phyloP scores from a whole-genome alignment of 331 rosid genomes.

The Cucumis variabilis region DNA sequence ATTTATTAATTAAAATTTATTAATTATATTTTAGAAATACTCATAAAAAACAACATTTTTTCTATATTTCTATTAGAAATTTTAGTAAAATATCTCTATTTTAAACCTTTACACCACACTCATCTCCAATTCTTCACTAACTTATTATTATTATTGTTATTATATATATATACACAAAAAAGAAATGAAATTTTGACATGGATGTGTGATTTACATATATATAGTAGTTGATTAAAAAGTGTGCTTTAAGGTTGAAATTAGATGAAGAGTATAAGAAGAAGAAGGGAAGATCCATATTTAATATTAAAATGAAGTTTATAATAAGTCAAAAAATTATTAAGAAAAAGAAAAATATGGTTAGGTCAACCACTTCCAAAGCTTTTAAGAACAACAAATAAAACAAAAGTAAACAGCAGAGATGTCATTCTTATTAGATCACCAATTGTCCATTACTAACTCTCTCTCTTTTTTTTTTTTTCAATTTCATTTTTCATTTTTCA shows the following conservation, averaged over 20 bases:
- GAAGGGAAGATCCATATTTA: neutral
- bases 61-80: too few species aligned
- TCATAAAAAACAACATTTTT: too few species aligned
- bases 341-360: neutral
- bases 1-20: too few species aligned
- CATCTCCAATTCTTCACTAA: too few species aligned
- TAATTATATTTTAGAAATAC: too few species aligned
- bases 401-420: neutral
- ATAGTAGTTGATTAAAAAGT: neutral
- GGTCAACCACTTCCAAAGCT: conserved; percentile 9
- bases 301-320: neutral
- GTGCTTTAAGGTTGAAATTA: neutral
- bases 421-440: neutral
- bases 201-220: neutral
- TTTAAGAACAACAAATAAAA: conserved; percentile 6
- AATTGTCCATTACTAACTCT: neutral
- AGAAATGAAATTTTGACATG: neutral
- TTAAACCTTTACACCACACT: too few species aligned
- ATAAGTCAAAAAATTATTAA: neutral
- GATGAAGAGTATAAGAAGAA: neutral
- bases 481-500: neutral
- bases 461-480: neutral
- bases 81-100: too few species aligned
- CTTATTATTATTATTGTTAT: too few species aligned
- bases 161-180: too few species aligned